Percentiles rank a stretch among this genome's conserved stretches.
These are phyloP conservation scores for Filobasidium floriforme DNA, from an alignment of 768 basidiomycete species.

Conservation along the genomic window DNA sequence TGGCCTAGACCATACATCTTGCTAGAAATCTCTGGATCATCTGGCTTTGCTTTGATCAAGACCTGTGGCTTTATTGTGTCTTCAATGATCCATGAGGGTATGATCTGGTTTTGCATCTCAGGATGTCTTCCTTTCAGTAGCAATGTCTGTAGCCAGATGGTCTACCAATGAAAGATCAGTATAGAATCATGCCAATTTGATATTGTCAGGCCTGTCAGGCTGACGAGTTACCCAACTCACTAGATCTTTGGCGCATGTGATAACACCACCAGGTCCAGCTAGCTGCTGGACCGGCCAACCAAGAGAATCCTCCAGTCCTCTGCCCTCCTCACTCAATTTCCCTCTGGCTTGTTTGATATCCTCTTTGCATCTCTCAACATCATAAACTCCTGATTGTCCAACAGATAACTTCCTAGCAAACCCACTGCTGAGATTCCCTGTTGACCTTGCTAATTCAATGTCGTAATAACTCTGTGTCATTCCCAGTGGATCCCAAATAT, in stretches of 20 bases:
- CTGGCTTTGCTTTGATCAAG: neutral
- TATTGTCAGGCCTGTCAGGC: too few species aligned
- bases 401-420: slow-evolving; percentile 16
- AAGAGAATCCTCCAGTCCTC: slow-evolving; percentile 1
- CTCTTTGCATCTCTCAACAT: neutral
- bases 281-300: slow-evolving; percentile 20
- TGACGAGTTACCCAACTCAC: too few species aligned
- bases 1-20: slow-evolving; percentile 35
- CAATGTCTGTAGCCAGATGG: slow-evolving; percentile 33
- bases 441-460: slow-evolving; percentile 19
- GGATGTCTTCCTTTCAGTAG: slow-evolving; percentile 20
- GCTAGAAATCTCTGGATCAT: slow-evolving; percentile 9
- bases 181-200: neutral
- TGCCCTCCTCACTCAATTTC: neutral
- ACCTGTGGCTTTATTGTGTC: slow-evolving; percentile 12
- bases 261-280: slow-evolving; percentile 35
- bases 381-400: slow-evolving; percentile 19
- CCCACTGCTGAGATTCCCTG: slow-evolving; percentile 25
- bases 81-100: slow-evolving; percentile 24
- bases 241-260: slow-evolving; percentile 30
- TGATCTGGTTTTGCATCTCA: slow-evolving; percentile 19
- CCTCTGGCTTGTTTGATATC: neutral
- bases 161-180: slow-evolving; percentile 18
- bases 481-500: slow-evolving; percentile 33
- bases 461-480: slow-evolving; percentile 31